Percentiles rank a stretch among this genome's conserved stretches.
These are phyloP conservation scores for Solanum hybrid DNA, from an alignment of 305 asterid species.

Conservation along the genomic window DNA sequence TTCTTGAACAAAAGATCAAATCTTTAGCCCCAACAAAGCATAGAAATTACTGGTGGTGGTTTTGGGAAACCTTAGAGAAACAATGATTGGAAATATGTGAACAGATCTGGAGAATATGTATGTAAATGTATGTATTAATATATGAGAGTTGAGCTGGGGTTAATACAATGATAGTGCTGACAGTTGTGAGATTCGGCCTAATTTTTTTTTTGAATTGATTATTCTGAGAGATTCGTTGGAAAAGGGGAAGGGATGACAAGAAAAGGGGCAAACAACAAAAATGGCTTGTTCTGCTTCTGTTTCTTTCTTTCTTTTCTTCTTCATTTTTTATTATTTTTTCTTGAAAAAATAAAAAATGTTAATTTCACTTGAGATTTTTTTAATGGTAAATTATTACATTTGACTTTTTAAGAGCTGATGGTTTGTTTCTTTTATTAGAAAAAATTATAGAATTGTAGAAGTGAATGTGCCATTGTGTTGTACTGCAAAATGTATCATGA, in stretches of 20 bases:
- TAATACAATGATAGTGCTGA: constrained; percentile 21
- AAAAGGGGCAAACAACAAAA: constrained; percentile 5
- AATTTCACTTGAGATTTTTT: background rate
- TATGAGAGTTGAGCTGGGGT: constrained; percentile 7
- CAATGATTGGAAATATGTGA: background rate
- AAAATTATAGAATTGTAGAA: background rate
- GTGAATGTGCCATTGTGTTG: background rate
- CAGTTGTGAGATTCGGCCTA: constrained; percentile 27
- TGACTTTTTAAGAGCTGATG: background rate
- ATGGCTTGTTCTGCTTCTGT: background rate
- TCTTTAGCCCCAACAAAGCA: background rate
- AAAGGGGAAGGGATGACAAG: background rate
- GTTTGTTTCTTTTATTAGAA: background rate
- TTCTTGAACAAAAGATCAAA: constrained; percentile 6
- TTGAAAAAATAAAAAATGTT: background rate
- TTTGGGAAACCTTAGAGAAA: background rate
- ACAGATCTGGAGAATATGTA: background rate
- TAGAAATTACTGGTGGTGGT: background rate
- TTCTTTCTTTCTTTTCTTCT: background rate
- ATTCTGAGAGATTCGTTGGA: background rate
- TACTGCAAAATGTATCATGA: background rate
- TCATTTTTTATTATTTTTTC: background rate
- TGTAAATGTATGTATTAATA: background rate
- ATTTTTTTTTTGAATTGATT: background rate
- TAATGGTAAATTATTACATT: background rate